Percentiles rank a stretch among this genome's conserved stretches.
Evolutionary conservation across 1,139 yeast genomes (phyloP).

Genomic region (Suhomyces maxii): DNA sequence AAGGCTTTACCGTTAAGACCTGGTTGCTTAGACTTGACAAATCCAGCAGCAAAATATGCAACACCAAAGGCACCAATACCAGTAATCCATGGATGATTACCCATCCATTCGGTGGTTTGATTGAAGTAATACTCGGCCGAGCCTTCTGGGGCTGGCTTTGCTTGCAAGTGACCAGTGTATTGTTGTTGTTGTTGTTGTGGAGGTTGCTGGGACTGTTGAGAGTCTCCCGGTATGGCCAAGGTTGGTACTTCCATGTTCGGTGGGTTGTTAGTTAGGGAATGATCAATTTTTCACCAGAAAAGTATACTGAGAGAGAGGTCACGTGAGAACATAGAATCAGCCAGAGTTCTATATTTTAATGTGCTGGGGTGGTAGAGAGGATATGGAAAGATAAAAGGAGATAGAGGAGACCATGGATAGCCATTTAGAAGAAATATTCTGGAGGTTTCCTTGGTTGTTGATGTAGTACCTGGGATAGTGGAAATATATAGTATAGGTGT

Average conservation of each 20-base stretch:
- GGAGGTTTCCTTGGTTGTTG: no score
- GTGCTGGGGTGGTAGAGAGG: no score
- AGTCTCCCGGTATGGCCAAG: constrained; percentile 60
- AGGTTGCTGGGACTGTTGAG: constrained; percentile 18
- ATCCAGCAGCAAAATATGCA: constrained; percentile 66
- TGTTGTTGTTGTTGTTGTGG: constrained; percentile 19
- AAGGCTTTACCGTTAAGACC: constrained; percentile 73
- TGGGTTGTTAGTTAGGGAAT: not conserved
- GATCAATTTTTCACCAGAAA: constrained; percentile 2
- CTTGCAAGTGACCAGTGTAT: constrained; percentile 46
- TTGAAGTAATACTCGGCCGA: constrained; percentile 69
- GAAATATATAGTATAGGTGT: no score
- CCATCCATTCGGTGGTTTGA: constrained; percentile 59
- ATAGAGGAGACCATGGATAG: no score
- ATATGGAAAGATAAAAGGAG: no score
- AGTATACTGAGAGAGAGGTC: not conserved
- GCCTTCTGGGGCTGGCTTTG: constrained; percentile 45
- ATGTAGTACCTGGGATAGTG: no score
- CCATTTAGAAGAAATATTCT: no score
- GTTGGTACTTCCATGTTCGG: constrained; percentile 53
- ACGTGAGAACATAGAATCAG: constrained; percentile 1
- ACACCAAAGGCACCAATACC: constrained; percentile 69
- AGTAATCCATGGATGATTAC: constrained; percentile 75
- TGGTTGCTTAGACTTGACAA: constrained; percentile 68
- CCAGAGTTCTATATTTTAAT: no score